A percentile compares a stretch with the other conserved stretches of the same genome.
Conservation (phyloP, 257 asterid genomes). For the Paulownia fortunei region DNA sequence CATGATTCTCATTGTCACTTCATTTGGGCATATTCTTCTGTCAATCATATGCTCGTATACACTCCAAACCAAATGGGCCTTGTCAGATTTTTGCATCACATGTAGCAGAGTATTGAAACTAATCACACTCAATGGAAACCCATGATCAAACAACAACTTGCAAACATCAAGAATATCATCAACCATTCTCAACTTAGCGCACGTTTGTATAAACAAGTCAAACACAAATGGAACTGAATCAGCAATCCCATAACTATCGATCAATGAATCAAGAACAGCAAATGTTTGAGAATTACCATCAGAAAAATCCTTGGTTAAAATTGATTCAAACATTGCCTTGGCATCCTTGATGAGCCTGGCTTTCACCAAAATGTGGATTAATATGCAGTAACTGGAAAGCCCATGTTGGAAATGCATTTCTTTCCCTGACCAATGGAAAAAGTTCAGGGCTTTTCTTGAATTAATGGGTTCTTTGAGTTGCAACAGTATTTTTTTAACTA, state of each 20-base stretch:
- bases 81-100: conserved; percentile 63
- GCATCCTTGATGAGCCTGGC: conserved; percentile 77
- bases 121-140: conserved; percentile 57
- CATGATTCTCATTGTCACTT: conserved; percentile 63
- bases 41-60: conserved; percentile 69
- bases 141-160: conserved; percentile 56
- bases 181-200: conserved; percentile 72
- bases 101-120: conserved; percentile 74
- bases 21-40: conserved; percentile 61
- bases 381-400: conserved; percentile 55
- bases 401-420: conserved; percentile 49
- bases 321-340: conserved; percentile 64
- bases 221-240: conserved; percentile 77
- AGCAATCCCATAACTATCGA: conserved; percentile 49
- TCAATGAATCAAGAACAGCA: conserved; percentile 59
- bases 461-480: conserved; percentile 65
- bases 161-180: conserved; percentile 58
- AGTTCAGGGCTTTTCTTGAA: conserved; percentile 71
- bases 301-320: conserved; percentile 35
- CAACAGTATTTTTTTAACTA: conserved; percentile 54
- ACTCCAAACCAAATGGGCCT: conserved; percentile 56
- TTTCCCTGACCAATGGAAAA: conserved; percentile 80
- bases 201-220: conserved; percentile 75
- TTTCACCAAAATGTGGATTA: conserved; percentile 76
- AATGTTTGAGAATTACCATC: conserved; percentile 27